phyloP scores from a whole-genome alignment of 129 eudicot genomes.

The Rutidosis leptorrhynchoides region DNA sequence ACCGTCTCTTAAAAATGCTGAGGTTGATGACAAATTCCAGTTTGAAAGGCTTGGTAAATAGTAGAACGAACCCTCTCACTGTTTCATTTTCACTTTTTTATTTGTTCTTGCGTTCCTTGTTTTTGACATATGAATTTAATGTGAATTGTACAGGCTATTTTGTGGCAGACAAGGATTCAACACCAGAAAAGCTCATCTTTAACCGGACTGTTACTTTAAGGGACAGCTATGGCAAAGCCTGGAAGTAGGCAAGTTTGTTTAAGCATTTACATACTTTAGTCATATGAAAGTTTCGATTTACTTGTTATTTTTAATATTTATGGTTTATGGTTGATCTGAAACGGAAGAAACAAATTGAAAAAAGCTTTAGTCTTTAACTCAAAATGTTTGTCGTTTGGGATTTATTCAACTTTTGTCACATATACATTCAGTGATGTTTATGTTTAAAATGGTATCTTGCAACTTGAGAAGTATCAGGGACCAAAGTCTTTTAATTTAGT shows the following conservation, averaged over 20 bases:
- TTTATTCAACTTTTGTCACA: slow-evolving; percentile 15
- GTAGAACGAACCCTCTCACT: slow-evolving; percentile 21
- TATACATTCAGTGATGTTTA: slow-evolving; percentile 16
- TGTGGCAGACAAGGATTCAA: slow-evolving; percentile 77
- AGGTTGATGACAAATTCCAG: slow-evolving; percentile 77
- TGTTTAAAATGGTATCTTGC: slow-evolving; percentile 12
- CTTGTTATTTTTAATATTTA: background rate
- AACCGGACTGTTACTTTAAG: slow-evolving; percentile 76
- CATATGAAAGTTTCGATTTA: slow-evolving; percentile 13
- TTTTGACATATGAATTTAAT: background rate
- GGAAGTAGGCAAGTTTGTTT: slow-evolving; percentile 42
- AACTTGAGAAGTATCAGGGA: slow-evolving; percentile 1
- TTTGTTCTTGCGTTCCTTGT: background rate
- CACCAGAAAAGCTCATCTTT: slow-evolving; percentile 72
- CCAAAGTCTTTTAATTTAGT: slow-evolving; percentile 15
- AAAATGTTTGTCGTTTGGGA: background rate
- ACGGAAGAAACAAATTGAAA: background rate
- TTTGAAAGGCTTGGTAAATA: slow-evolving; percentile 86
- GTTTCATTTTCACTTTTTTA: background rate
- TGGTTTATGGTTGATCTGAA: background rate
- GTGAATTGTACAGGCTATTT: slow-evolving; percentile 55
- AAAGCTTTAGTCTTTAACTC: background rate
- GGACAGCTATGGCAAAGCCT: slow-evolving; percentile 70
- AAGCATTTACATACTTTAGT: background rate
- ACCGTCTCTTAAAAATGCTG: slow-evolving; percentile 53